A percentile compares a stretch with the other conserved stretches of the same genome.
Evolutionary conservation across 176 grass and related monocot species (phyloP).

Genomic region (Triticum timopheevii): DNA sequence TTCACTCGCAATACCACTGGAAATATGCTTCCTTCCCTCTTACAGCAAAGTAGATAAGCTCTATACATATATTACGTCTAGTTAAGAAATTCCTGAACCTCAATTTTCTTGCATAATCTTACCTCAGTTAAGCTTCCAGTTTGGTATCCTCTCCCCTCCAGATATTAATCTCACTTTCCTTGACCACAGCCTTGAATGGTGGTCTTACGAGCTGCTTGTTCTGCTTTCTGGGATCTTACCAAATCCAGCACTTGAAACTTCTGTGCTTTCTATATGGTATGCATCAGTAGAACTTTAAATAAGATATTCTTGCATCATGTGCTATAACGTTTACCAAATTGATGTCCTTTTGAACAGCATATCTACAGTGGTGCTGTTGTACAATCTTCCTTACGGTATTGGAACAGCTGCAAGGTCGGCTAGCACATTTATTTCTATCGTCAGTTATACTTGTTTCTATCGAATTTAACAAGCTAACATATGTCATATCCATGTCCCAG

Average conservation of each 20-base stretch:
- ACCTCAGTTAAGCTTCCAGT: not conserved
- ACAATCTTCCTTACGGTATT: slow-evolving; percentile 57
- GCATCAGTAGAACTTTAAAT: not conserved
- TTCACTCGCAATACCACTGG: not conserved
- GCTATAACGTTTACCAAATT: not conserved
- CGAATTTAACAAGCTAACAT: not conserved
- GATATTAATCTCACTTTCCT: slow-evolving; percentile 15
- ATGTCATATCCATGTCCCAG: slow-evolving; percentile 8
- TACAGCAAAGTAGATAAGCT: slow-evolving; percentile 11
- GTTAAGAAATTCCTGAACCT: not conserved
- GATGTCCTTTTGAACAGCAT: slow-evolving; percentile 42
- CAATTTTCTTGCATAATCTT: not conserved
- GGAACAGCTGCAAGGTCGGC: slow-evolving; percentile 60
- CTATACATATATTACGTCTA: not conserved
- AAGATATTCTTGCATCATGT: slow-evolving; percentile 4
- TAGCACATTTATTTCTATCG: not conserved
- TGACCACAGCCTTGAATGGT: slow-evolving; percentile 66
- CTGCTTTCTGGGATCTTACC: slow-evolving; percentile 66
- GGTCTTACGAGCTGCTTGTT: slow-evolving; percentile 66
- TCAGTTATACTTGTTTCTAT: slow-evolving; percentile 1
- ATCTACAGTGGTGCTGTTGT: slow-evolving; percentile 41
- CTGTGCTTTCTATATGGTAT: slow-evolving; percentile 69
- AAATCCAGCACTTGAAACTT: slow-evolving; percentile 67
- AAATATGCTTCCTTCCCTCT: not conserved
- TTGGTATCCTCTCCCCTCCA: not conserved